phyloP scores from a whole-genome alignment of 306 rosid genomes.

The Lagenaria siceraria region DNA sequence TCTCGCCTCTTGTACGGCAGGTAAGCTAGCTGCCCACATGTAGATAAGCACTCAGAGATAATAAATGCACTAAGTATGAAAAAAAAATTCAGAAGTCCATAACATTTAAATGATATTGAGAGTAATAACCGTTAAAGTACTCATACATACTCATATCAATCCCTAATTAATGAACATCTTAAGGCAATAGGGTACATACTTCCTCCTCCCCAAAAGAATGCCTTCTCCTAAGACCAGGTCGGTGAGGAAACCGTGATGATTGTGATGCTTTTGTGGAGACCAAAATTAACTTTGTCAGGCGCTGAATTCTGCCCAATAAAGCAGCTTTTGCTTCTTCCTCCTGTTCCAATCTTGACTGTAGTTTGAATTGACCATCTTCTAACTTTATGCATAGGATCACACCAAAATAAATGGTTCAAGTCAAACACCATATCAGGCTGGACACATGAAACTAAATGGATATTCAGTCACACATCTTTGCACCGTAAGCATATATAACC shows the following conservation, averaged over 20 bases:
- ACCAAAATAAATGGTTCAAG: constrained; percentile 25
- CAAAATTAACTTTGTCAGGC: constrained; percentile 91
- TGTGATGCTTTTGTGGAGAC: constrained; percentile 80
- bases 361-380: constrained; percentile 87
- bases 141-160: background rate
- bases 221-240: constrained; percentile 65
- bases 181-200: constrained; percentile 22
- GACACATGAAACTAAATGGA: background rate
- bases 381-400: constrained; percentile 46
- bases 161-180: background rate
- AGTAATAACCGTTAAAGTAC: background rate
- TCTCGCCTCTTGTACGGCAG: constrained; percentile 93
- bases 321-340: constrained; percentile 99
- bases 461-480: background rate
- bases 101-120: background rate
- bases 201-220: constrained; percentile 95
- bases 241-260: constrained; percentile 54
- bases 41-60: constrained; percentile 10
- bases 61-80: background rate
- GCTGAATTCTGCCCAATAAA: constrained; percentile 85
- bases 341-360: constrained; percentile 94
- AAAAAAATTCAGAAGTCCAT: background rate
- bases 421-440: background rate
- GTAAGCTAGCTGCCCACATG: constrained; percentile 72
- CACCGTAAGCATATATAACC: background rate